Percentiles rank a stretch among this genome's conserved stretches.
Evolutionary conservation across 129 eudicot species (phyloP).

Genomic region (Artemisia annua): DNA sequence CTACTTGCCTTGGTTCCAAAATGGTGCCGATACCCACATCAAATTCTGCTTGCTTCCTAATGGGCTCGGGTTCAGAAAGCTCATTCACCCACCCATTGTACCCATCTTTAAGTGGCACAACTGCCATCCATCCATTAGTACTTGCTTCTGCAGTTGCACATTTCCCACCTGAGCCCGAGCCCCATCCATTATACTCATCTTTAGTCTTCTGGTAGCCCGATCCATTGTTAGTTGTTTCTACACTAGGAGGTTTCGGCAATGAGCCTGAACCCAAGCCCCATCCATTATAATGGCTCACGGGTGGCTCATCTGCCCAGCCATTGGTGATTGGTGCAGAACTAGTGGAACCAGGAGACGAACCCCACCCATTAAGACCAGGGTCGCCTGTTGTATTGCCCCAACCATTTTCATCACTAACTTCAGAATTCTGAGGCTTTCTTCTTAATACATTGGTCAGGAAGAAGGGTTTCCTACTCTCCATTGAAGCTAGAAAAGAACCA

Average conservation of each 20-base stretch:
- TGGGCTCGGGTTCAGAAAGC: constrained; percentile 15
- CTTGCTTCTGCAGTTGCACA: not conserved
- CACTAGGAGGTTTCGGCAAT: not conserved
- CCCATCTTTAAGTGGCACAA: not conserved
- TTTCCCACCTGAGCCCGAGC: constrained; percentile 17
- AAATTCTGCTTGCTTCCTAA: constrained; percentile 19
- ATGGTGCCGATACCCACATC: constrained; percentile 11
- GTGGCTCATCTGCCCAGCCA: constrained; percentile 33
- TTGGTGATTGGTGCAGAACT: constrained; percentile 9
- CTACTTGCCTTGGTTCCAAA: constrained; percentile 14
- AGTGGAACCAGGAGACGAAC: constrained; percentile 9
- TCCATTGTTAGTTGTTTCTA: constrained; percentile 23
- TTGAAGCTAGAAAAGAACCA: constrained; percentile 10
- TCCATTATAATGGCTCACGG: constrained; percentile 12
- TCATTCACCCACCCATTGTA: constrained; percentile 31
- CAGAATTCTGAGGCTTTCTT: constrained; percentile 18
- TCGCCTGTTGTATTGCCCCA: constrained; percentile 24
- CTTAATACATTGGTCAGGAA: constrained; percentile 9
- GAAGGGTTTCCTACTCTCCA: constrained; percentile 17
- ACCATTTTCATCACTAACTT: constrained; percentile 21
- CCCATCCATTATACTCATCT: constrained; percentile 37
- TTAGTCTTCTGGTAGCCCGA: constrained; percentile 24
- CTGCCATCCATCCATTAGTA: constrained; percentile 23
- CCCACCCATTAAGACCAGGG: constrained; percentile 30
- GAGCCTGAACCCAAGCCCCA: constrained; percentile 39